Evolutionary conservation across 208 protist species (phyloP).

Genomic region (Angomonas ambiguus): DNA sequence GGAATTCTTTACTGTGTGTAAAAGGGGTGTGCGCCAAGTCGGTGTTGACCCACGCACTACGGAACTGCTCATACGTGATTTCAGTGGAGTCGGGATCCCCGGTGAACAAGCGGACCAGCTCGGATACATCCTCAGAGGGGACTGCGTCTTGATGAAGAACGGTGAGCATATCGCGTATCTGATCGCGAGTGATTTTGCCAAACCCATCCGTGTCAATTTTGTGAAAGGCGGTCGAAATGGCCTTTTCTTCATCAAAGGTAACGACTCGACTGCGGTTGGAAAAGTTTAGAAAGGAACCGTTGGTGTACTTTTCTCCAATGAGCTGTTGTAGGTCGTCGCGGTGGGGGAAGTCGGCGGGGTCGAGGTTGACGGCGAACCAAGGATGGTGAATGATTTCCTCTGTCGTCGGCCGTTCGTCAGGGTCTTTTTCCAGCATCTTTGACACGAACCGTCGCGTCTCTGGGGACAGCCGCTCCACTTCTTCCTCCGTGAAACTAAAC

Average conservation of each 20-base stretch:
- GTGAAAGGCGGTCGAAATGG: constrained; percentile 61
- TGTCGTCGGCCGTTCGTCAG: constrained; percentile 72
- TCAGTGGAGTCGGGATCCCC: constrained; percentile 37
- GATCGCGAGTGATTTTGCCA: constrained; percentile 70
- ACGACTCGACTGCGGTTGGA: constrained; percentile 33
- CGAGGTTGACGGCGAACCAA: constrained; percentile 81
- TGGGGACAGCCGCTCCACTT: constrained; percentile 58
- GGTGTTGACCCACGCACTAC: constrained; percentile 76
- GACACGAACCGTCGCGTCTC: constrained; percentile 49
- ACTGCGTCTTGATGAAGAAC: constrained; percentile 61
- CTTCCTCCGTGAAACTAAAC: constrained; percentile 65
- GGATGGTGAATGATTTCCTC: constrained; percentile 77
- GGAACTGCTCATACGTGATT: constrained; percentile 82
- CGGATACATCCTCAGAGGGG: constrained; percentile 45
- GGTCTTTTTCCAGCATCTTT: constrained; percentile 80
- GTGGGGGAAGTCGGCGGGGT: constrained; percentile 67
- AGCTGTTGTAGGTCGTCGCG: constrained; percentile 31
- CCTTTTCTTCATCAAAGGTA: constrained; percentile 65
- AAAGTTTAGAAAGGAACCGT: constrained; percentile 59
- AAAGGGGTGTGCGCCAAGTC: constrained; percentile 64
- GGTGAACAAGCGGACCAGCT: constrained; percentile 76
- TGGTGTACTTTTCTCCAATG: background rate
- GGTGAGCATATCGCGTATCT: constrained; percentile 84
- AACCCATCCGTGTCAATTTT: constrained; percentile 82
- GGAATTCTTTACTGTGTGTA: constrained; percentile 61